phyloP scores from a whole-genome alignment of 2,329 filamentous ascomycete genomes.

The Aureobasidium uvarum region DNA sequence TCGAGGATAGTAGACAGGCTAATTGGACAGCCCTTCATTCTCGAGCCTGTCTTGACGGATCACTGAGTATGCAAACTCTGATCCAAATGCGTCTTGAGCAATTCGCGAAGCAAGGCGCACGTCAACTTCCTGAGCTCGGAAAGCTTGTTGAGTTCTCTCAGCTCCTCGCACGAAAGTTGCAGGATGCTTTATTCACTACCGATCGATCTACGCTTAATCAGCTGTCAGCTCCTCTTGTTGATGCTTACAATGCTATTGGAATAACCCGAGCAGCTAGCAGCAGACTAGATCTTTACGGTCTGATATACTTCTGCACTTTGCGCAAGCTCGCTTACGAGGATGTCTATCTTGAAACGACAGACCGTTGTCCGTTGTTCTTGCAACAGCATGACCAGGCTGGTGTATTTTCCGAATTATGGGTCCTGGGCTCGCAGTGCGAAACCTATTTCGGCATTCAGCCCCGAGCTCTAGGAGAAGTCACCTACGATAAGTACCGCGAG shows the following conservation, averaged over 20 bases:
- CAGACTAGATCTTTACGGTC: slow-evolving; percentile 53
- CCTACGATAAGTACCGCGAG: slow-evolving; percentile 27
- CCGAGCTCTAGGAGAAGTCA: slow-evolving; percentile 29
- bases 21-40: slow-evolving; percentile 27
- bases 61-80: slow-evolving; percentile 16
- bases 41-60: slow-evolving; percentile 28
- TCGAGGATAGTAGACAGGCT: slow-evolving; percentile 25
- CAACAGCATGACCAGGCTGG: slow-evolving; percentile 62
- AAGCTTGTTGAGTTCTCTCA: slow-evolving; percentile 27
- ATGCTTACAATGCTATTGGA: slow-evolving; percentile 22
- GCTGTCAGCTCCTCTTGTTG: slow-evolving; percentile 23
- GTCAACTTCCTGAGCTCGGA: slow-evolving; percentile 25
- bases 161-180: slow-evolving; percentile 26
- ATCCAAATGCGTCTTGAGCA: slow-evolving; percentile 25
- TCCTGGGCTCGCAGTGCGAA: slow-evolving; percentile 62
- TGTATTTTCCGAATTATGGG: slow-evolving; percentile 63
- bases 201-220: slow-evolving; percentile 30
- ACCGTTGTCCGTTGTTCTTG: slow-evolving; percentile 61
- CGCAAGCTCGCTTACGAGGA: slow-evolving; percentile 60
- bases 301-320: slow-evolving; percentile 58
- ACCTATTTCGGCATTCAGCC: slow-evolving; percentile 57
- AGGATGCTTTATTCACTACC: slow-evolving; percentile 39
- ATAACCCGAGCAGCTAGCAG: not conserved
- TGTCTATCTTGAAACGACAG: slow-evolving; percentile 61
- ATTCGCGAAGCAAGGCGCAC: slow-evolving; percentile 25